Evolutionary conservation across 192 early-diverging fungal species (phyloP).

Genomic region (Backusella westeae): DNA sequence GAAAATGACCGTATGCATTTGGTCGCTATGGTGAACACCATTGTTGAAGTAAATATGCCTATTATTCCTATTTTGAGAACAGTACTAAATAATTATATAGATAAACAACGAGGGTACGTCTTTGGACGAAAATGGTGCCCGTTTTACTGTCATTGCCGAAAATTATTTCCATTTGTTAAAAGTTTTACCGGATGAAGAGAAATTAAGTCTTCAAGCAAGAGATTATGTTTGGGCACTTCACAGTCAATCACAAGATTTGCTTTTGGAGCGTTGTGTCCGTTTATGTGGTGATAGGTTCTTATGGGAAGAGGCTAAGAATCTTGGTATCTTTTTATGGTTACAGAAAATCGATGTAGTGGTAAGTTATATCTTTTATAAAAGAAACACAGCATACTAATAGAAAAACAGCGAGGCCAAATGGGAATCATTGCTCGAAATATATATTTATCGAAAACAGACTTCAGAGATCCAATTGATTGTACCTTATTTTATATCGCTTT

Average conservation of each 20-base stretch:
- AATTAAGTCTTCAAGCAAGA: slow-evolving; percentile 53
- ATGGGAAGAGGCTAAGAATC: slow-evolving; percentile 78
- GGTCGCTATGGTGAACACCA: slow-evolving; percentile 75
- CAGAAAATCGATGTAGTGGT: slow-evolving; percentile 70
- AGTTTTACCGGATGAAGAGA: slow-evolving; percentile 49
- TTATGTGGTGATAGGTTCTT: slow-evolving; percentile 60
- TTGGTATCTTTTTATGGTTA: slow-evolving; percentile 89
- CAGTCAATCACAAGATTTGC: slow-evolving; percentile 84
- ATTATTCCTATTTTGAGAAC: background rate
- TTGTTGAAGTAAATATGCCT: slow-evolving; percentile 50
- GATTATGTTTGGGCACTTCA: slow-evolving; percentile 86
- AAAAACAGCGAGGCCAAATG: slow-evolving; percentile 56
- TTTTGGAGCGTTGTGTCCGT: slow-evolving; percentile 57
- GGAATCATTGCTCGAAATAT: slow-evolving; percentile 89
- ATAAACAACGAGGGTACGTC: slow-evolving; percentile 68
- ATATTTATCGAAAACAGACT: slow-evolving; percentile 68
- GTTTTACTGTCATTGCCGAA: slow-evolving; percentile 74
- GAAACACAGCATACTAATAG: background rate
- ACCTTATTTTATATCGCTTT: slow-evolving; percentile 90
- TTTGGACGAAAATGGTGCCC: slow-evolving; percentile 83
- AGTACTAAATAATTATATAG: slow-evolving; percentile 34
- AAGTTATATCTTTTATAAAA: slow-evolving; percentile 16
- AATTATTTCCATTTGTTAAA: slow-evolving; percentile 63
- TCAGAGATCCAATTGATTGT: slow-evolving; percentile 80
- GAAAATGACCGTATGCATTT: slow-evolving; percentile 70